phyloP scores from a whole-genome alignment of 441 rosid genomes.

The Aleurites moluccanus region DNA sequence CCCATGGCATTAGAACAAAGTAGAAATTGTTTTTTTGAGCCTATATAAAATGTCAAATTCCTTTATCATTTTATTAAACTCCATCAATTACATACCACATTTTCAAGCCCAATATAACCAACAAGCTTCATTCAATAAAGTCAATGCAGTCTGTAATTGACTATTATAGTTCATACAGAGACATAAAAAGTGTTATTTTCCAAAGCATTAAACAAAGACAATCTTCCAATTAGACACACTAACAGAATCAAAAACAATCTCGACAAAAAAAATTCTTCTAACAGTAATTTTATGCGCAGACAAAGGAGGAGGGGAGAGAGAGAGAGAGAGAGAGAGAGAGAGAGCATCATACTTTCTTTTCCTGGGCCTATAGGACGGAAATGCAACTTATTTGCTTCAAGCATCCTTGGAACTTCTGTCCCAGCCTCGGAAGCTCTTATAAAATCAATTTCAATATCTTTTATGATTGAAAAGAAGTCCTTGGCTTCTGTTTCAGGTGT shows the following conservation, averaged over 20 bases:
- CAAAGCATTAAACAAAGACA: neutral
- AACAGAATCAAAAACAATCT: neutral
- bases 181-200: neutral
- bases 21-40: neutral
- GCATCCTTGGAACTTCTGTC: slow-evolving; percentile 97
- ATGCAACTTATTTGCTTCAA: slow-evolving; percentile 91
- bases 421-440: slow-evolving; percentile 89
- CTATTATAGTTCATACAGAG: neutral
- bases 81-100: neutral
- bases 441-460: slow-evolving; percentile 75
- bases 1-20: neutral
- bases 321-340: too few relatives aligned
- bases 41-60: neutral
- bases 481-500: slow-evolving; percentile 58
- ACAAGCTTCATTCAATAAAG: neutral
- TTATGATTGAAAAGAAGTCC: slow-evolving; percentile 83
- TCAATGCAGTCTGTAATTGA: neutral
- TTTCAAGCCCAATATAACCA: neutral
- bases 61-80: neutral
- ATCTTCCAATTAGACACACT: neutral
- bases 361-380: slow-evolving; percentile 61
- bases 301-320: slow-evolving; percentile 10
- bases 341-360: slow-evolving; percentile 53
- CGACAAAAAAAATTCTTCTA: neutral
- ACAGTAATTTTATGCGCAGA: neutral